phyloP scores from a whole-genome alignment of 2,329 filamentous ascomycete genomes.

The Aspergillus persii region DNA sequence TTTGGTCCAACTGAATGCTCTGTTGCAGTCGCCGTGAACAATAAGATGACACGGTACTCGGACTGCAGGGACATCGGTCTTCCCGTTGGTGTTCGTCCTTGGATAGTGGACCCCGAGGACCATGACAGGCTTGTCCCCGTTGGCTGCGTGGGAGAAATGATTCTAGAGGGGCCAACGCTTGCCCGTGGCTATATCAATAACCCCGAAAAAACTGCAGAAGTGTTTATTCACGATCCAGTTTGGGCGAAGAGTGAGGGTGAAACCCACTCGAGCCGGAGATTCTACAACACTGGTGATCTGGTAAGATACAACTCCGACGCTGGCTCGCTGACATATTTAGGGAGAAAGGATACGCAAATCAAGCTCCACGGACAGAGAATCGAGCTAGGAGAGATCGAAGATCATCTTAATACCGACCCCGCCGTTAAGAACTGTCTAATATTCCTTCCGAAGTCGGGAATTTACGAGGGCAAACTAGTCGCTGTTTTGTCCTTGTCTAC shows the following conservation, averaged over 20 bases:
- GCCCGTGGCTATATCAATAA: slow-evolving; percentile 62
- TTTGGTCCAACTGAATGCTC: slow-evolving; percentile 47
- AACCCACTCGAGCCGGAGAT: slow-evolving; percentile 23
- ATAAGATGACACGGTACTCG: slow-evolving; percentile 27
- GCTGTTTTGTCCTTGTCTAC: slow-evolving; percentile 32
- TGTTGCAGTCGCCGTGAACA: slow-evolving; percentile 36
- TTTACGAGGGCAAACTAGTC: slow-evolving; percentile 31
- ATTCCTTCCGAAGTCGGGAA: slow-evolving; percentile 36
- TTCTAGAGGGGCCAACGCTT: slow-evolving; percentile 53
- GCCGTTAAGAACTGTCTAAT: slow-evolving; percentile 36
- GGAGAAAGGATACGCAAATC: slow-evolving; percentile 66
- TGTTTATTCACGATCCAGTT: slow-evolving; percentile 56
- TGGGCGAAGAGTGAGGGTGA: slow-evolving; percentile 49
- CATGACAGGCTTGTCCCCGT: slow-evolving; percentile 44
- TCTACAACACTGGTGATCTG: slow-evolving; percentile 44
- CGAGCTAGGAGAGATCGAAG: slow-evolving; percentile 56
- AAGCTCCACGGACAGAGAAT: slow-evolving; percentile 66
- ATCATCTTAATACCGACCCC: slow-evolving; percentile 31
- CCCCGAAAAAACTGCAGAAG: slow-evolving; percentile 55
- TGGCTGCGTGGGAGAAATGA: slow-evolving; percentile 37
- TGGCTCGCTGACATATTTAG: slow-evolving; percentile 45
- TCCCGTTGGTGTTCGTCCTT: slow-evolving; percentile 33
- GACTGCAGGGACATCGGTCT: slow-evolving; percentile 38
- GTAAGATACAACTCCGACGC: slow-evolving; percentile 37
- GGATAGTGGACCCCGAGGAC: slow-evolving; percentile 42